Evolutionary conservation across 352 stramenopile genomes (phyloP), one percentile per base, ranked within the genome.

Genomic region (Pythium scleroteichum): DNA sequence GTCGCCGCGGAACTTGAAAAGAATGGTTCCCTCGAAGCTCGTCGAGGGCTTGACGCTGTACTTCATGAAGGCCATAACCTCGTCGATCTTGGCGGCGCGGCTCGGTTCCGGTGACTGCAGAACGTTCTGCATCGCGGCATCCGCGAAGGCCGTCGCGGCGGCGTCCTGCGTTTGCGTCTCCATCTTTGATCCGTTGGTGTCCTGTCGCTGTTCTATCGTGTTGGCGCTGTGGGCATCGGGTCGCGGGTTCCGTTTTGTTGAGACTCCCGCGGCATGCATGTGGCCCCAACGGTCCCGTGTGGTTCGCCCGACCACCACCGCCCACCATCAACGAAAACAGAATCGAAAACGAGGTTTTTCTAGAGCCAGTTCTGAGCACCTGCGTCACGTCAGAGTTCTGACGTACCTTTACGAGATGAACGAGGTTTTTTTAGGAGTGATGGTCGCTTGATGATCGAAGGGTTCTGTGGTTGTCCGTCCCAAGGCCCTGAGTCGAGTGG

Each of bases 31-130:
- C 27, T 75, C 64, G 54, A 94, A 95, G 48, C 62, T 80, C 35
- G 82, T 78, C 62, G 66, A 78, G 4, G 66, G 50, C 76, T 95
- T 94, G 60, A 95, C 75, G 44, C 82, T 92, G 55, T 90, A 95
- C 52, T 78, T 75, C 60, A 95, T 67, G 59, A 93, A 95, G 46
- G 90, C 76, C 86, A 95, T 95, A 26, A 95, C 78, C 40, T 95
- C 86, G 54, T 91, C 86, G 56, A 95, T 91, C 70, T 95, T 82
- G 29, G 75, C 70, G 51, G 91, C 83, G 53, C 73, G 75, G 9
- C n/a, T 68, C 24, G 40, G 26, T 20, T 42, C 26, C 9, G 51
- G 19, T 22, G 32, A 3, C 23, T 26, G 52, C 19, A 8, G 7
- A 64, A 53, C 47, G 6, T 53, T 8, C 14, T 46, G 26, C 38